A percentile compares a stretch with the other conserved stretches of the same genome.
Evolutionary conservation across 2,329 filamentous ascomycete genomes (phyloP).

Genomic region (Madurella mycetomatis): DNA sequence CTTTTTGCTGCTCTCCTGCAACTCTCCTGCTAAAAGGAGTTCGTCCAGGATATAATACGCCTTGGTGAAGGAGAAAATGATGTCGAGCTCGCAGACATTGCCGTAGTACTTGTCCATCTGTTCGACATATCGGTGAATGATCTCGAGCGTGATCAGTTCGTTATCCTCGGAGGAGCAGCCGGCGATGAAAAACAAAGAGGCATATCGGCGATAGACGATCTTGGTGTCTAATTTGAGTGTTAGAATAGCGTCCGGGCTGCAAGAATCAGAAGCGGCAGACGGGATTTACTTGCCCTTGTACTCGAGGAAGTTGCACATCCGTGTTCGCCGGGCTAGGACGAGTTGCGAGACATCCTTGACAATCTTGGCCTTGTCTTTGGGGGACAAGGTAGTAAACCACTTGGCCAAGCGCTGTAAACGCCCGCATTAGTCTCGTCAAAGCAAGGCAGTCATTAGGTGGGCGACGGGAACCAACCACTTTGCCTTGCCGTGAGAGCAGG

Average conservation of each 20-base stretch:
- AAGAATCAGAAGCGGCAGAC: not conserved
- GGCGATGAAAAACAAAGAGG: slow-evolving; percentile 98
- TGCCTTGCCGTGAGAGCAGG: slow-evolving; percentile 94
- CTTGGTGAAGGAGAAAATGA: slow-evolving; percentile 99
- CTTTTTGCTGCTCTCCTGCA: slow-evolving; percentile 99
- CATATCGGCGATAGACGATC: slow-evolving; percentile 97
- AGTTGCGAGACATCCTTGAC: slow-evolving; percentile 99
- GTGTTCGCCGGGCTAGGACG: slow-evolving; percentile 88
- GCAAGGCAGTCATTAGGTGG: slow-evolving; percentile 14
- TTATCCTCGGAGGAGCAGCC: slow-evolving; percentile 97
- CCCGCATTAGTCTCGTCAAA: not conserved
- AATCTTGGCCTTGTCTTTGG: slow-evolving; percentile 98
- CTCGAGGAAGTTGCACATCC: slow-evolving; percentile 99
- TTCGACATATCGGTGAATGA: slow-evolving; percentile 98
- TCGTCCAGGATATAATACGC: slow-evolving; percentile 99
- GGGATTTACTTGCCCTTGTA: slow-evolving; percentile 72
- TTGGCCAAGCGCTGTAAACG: slow-evolving; percentile 86
- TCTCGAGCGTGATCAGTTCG: slow-evolving; percentile 95
- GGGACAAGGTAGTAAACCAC: slow-evolving; percentile 97
- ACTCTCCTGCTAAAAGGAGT: slow-evolving; percentile 86
- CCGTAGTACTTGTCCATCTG: slow-evolving; percentile 99
- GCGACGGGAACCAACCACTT: slow-evolving; percentile 70
- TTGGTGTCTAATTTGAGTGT: slow-evolving; percentile 70
- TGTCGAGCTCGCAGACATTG: slow-evolving; percentile 98
- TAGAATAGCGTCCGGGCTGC: slow-evolving; percentile 5